These are phyloP conservation scores for Trifolium pratense DNA, from an alignment of 306 rosid genomes.

Conservation along the genomic window DNA sequence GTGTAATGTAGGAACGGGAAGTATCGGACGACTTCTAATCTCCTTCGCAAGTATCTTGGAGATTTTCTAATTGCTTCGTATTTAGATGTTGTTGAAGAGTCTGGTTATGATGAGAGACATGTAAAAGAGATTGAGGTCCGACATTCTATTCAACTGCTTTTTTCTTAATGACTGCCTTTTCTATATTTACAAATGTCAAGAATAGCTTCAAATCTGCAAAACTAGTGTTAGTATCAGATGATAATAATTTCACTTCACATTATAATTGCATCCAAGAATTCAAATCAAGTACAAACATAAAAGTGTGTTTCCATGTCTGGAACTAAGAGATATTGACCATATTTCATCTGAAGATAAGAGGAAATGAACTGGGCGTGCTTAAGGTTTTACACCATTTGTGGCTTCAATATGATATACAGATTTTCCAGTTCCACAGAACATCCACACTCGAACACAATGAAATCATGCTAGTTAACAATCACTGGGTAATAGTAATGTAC, in stretches of 20 bases:
- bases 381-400: neutral
- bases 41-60: conserved; percentile 95
- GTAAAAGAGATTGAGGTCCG: conserved; percentile 89
- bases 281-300: conserved; percentile 14
- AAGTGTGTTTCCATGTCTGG: conserved; percentile 1
- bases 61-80: conserved; percentile 89
- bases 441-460: conserved; percentile 19
- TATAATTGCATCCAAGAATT: conserved; percentile 31
- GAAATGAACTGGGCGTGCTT: neutral
- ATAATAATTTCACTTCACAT: conserved; percentile 29
- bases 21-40: conserved; percentile 61
- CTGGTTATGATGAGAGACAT: conserved; percentile 80
- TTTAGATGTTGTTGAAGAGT: conserved; percentile 76
- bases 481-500: conserved; percentile 22
- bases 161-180: conserved; percentile 28
- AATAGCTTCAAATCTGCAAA: conserved; percentile 20
- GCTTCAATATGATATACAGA: neutral
- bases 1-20: conserved; percentile 67
- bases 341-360: neutral
- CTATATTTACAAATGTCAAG: conserved; percentile 28
- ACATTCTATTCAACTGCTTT: conserved; percentile 38
- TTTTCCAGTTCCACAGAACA: neutral
- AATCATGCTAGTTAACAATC: conserved; percentile 14
- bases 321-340: neutral
- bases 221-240: conserved; percentile 30